Evolutionary conservation across 768 basidiomycete genomes (phyloP), one percentile per base, ranked within the genome.

Genomic region (Hypholoma fasciculare): DNA sequence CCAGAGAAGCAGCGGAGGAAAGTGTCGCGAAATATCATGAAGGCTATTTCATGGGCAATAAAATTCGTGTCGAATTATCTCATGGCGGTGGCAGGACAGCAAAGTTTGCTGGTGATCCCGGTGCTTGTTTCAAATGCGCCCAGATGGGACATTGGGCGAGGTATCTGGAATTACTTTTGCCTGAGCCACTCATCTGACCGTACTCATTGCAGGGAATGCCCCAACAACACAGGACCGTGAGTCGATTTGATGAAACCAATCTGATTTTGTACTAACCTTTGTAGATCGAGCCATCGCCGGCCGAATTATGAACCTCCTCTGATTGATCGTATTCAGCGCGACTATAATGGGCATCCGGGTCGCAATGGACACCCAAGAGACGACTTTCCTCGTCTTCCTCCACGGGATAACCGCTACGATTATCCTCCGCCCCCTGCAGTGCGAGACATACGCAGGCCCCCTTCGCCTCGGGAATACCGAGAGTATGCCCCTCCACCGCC

Each of bases 41-140:
- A 76, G 92, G 92, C 1, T 88, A 79, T 61, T 95, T 95, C 70
- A 92, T 95, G 91, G 92, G 93, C 43, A 93, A 92, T 71, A 93
- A 91, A 77, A 93, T 95, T 56, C 86, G 90, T 11, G 93, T 94
- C 9, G 93, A 94, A 67, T 75, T 88, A 13, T 94, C 93, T 34
- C 91, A 88, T 70, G 90, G 91, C 30, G 91, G 92, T 52, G 89
- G 91, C 14, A 80, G 90, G 56, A 86, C 88, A 13, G 87, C 89
- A 8, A 93, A 91, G 68, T 90, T 87, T 59, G 73, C 82, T n/a
- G 97, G 97, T n/a, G 93, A 93, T 52, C 90, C 92, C 13, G 90
- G 92, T 3, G 89, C 91, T 46, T 94, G 93, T 69, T 94, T 94
- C 75, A 92, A 85, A 64, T 95, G 93, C 54, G 92, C 90, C 20